A percentile compares a stretch with the other conserved stretches of the same genome.
Conservation (phyloP, 73 alveolate genomes). For the Strombidium stylifer region DNA sequence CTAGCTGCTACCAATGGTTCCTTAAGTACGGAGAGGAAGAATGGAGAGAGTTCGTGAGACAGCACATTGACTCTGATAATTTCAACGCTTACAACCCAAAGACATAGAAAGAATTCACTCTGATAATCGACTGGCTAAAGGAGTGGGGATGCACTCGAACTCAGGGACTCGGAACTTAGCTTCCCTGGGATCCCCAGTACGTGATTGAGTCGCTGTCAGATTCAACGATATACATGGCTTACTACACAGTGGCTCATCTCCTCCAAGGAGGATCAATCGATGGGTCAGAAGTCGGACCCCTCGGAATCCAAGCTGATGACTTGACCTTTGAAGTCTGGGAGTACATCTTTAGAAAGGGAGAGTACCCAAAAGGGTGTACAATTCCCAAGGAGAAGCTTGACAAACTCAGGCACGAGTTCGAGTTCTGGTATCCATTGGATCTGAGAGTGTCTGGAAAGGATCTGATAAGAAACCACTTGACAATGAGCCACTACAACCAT, state of each 20-base stretch:
- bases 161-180: constrained; percentile 97
- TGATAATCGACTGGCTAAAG: constrained; percentile 95
- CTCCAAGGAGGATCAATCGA: constrained; percentile 84
- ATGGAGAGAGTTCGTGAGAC: constrained; percentile 89
- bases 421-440: constrained; percentile 99
- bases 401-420: constrained; percentile 92
- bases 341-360: constrained; percentile 87
- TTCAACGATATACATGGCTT: constrained; percentile 99
- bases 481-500: constrained; percentile 98
- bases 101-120: constrained; percentile 86
- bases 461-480: constrained; percentile 97
- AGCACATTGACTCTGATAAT: constrained; percentile 78
- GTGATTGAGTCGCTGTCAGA: constrained; percentile 98
- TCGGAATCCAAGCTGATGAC: constrained; percentile 81
- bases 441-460: constrained; percentile 99
- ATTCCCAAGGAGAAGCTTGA: constrained; percentile 77
- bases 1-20: constrained; percentile 98
- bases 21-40: constrained; percentile 94
- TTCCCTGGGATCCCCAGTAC: constrained; percentile 96
- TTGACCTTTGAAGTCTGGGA: constrained; percentile 97
- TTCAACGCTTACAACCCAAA: constrained; percentile 88
- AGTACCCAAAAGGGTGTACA: constrained; percentile 68
- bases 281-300: constrained; percentile 73
- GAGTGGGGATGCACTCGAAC: constrained; percentile 99
- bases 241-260: constrained; percentile 97